Conservation (phyloP, 345 rosid species). For the Turnera subulata region DNA sequence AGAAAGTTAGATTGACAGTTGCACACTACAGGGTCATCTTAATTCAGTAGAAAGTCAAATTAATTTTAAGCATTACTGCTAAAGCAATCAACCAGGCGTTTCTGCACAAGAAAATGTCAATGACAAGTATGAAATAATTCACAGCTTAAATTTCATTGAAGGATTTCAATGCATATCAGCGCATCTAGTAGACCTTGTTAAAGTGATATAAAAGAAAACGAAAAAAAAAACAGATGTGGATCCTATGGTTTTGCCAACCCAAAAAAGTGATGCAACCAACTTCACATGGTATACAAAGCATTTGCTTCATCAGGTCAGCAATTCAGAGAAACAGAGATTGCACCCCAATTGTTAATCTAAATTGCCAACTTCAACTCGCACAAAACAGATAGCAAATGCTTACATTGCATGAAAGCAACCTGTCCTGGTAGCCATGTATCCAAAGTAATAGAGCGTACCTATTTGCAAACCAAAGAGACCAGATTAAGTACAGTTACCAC, state of each 20-base stretch:
- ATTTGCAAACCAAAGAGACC: slow-evolving; percentile 7
- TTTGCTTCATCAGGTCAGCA: neutral
- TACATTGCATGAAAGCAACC: slow-evolving; percentile 82
- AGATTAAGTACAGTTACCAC: no score
- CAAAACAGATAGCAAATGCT: slow-evolving; percentile 21
- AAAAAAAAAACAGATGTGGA: no score
- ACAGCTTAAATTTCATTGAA: no score
- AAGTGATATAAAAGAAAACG: no score
- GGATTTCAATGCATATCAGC: neutral
- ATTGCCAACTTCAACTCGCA: neutral
- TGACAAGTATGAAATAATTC: neutral
- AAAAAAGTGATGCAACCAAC: no score
- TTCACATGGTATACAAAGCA: no score
- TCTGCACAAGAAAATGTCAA: neutral
- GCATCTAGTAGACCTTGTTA: no score
- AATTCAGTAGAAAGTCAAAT: neutral
- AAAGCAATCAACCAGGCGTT: neutral
- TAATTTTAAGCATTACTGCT: neutral
- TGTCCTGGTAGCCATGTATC: slow-evolving; percentile 99
- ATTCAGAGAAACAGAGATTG: neutral
- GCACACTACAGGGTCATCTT: no score
- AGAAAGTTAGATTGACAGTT: neutral
- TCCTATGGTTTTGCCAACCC: no score
- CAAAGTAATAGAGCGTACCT: slow-evolving; percentile 92
- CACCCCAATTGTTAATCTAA: neutral